These are phyloP conservation scores for Rhinocladiella mackenziei DNA, from an alignment of 2,329 filamentous ascomycete genomes.

Conservation along the genomic window DNA sequence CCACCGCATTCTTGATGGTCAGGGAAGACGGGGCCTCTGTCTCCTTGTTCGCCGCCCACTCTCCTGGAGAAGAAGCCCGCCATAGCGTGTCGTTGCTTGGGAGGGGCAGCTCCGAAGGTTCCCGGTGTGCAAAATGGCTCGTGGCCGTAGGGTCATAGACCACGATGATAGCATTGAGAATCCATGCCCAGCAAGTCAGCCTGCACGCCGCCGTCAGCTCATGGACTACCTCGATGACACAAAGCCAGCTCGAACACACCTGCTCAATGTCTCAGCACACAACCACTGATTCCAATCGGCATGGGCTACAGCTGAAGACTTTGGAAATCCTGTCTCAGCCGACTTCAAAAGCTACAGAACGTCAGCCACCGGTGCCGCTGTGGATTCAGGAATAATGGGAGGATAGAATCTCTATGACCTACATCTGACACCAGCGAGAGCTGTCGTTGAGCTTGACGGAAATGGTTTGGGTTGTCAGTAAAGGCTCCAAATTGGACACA, in stretches of 20 bases:
- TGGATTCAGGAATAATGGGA: no score
- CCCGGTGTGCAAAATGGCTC: background rate
- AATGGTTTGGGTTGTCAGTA: background rate
- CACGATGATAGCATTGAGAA: background rate
- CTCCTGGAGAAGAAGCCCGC: background rate
- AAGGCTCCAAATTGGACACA: constrained; percentile 4
- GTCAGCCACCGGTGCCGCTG: no score
- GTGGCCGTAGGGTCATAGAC: background rate
- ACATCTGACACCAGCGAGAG: background rate
- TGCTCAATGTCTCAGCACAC: background rate
- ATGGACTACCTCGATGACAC: background rate
- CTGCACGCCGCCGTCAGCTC: background rate
- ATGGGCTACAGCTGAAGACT: background rate
- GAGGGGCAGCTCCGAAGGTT: background rate
- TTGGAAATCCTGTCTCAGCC: background rate
- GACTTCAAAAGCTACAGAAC: background rate
- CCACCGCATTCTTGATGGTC: background rate
- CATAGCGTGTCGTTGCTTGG: background rate
- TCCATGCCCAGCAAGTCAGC: background rate
- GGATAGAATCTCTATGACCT: background rate
- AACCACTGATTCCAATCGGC: background rate
- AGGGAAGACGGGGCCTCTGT: background rate
- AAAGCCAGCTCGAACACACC: background rate
- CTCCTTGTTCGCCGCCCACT: background rate
- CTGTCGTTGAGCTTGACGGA: constrained; percentile 7